Percentiles rank a stretch among this genome's conserved stretches.
Evolutionary conservation across 345 rosid species (phyloP).

Genomic region (Combretum micranthum): DNA sequence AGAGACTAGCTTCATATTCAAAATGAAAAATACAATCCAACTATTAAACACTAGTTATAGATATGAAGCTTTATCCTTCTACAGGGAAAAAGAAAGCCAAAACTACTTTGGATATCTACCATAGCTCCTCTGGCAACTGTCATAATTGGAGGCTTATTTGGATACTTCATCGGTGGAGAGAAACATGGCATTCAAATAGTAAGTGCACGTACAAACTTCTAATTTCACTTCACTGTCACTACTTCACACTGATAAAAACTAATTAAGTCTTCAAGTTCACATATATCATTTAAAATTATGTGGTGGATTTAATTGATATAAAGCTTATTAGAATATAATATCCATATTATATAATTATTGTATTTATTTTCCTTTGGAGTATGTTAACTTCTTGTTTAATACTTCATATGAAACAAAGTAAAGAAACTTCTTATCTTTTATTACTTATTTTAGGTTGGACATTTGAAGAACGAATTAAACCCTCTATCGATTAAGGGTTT

Average conservation of each 20-base stretch:
- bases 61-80: background rate
- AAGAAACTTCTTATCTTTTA: background rate
- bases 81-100: slow-evolving; percentile 4
- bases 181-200: slow-evolving; percentile 10
- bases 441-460: background rate
- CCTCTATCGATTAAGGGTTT: slow-evolving; percentile 23
- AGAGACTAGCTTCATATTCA: too few relatives aligned
- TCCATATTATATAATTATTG: background rate
- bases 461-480: slow-evolving; percentile 27
- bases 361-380: too few relatives aligned
- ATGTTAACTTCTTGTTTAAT: background rate
- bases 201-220: background rate
- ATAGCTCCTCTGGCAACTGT: slow-evolving; percentile 5
- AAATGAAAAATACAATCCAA: too few relatives aligned
- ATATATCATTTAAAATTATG: too few relatives aligned
- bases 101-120: slow-evolving; percentile 6
- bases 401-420: background rate
- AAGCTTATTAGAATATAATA: too few relatives aligned
- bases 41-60: too few relatives aligned
- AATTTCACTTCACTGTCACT: too few relatives aligned
- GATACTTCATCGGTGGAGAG: background rate
- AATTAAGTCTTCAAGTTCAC: too few relatives aligned
- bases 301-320: too few relatives aligned
- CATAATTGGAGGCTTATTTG: slow-evolving; percentile 2
- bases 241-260: too few relatives aligned